Base-by-base conservation (phyloP, 352 stramenopile species). In the Porosira glacialis region DNA sequence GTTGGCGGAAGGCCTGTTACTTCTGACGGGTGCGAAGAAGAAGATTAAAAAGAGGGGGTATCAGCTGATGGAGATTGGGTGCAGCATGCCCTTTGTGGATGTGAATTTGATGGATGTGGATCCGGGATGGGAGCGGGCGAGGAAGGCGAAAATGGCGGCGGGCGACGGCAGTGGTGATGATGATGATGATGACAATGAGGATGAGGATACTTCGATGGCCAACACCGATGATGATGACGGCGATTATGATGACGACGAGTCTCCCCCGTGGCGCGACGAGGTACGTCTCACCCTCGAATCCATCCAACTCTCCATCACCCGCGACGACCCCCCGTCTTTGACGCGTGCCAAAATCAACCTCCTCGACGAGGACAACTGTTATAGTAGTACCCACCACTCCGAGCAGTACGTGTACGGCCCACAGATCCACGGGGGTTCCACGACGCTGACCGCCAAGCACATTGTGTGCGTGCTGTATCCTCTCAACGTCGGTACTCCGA, bases 61-160 rank as follows among this genome's bases (percentile, higher is more conserved):
- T 36, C 66, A 78, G 43, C 31, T 82, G 1, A 71, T 82, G 66
- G 67, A 66, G n/a, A 82, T 82, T 31, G 63, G 61, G 59, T 72
- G 69, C 33, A 67, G 13, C 24, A 60, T 78, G 64, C 59, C 61
- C 13, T 71, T 77, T 15, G 52, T 82, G 22, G 67, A 75, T 26
- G 48, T 78, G 11, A 64, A 66, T 30, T 69, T 82, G 51, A 60
- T 78, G 52, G 66, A 60, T 30, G 33, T 56, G 62, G 33, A 66
- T 30, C 30, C 35, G 56, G 17, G 33, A n/a, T 17, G 31, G 4
- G 27, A 55, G 2, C 49, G n/a, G 33, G 47, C 50, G 19, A 55
- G 28, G 8, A 24, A n/a, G 2, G 4, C 41, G 11, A 5, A 11
- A 24, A 13, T 30, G 33, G 44, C 39, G n/a, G n/a, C n/a, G n/a